These are phyloP conservation scores for Straminergon stramineum DNA, from an alignment of 225 moss, liverwort and hornwort species.

Conservation along the genomic window DNA sequence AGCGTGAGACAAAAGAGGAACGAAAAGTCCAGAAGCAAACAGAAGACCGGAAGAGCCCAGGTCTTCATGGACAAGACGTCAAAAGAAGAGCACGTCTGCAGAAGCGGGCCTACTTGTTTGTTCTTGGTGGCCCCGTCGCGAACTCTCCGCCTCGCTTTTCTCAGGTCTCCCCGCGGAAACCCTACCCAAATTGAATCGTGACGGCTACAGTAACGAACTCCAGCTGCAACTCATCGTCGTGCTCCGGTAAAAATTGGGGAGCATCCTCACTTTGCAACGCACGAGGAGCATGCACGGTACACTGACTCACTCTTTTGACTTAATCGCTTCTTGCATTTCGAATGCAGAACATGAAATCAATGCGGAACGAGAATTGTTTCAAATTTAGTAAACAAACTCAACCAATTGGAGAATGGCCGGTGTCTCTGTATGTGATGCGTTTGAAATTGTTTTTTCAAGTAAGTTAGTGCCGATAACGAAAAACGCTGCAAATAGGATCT, in stretches of 20 bases:
- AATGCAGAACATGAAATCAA: background rate
- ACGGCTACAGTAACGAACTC: background rate
- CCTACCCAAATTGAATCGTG: background rate
- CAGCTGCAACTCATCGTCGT: background rate
- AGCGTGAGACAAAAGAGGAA: background rate
- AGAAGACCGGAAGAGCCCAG: background rate
- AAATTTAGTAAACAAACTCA: too few relatives aligned
- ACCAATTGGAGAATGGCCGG: too few relatives aligned
- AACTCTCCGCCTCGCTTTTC: background rate
- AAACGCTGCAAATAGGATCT: background rate
- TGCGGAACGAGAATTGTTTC: background rate
- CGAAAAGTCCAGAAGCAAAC: background rate
- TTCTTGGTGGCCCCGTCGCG: background rate
- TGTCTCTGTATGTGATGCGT: too few relatives aligned
- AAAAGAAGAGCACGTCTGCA: constrained; percentile 13
- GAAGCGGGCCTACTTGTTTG: background rate
- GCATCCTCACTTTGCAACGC: background rate
- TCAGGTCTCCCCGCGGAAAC: background rate
- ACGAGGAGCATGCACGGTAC: background rate
- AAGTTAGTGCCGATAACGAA: background rate
- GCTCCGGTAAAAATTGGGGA: background rate
- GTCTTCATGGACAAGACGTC: constrained; percentile 7
- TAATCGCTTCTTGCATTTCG: background rate
- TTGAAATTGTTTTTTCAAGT: background rate
- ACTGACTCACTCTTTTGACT: background rate